phyloP scores from a whole-genome alignment of 208 protist species.

The Leishmania major region DNA sequence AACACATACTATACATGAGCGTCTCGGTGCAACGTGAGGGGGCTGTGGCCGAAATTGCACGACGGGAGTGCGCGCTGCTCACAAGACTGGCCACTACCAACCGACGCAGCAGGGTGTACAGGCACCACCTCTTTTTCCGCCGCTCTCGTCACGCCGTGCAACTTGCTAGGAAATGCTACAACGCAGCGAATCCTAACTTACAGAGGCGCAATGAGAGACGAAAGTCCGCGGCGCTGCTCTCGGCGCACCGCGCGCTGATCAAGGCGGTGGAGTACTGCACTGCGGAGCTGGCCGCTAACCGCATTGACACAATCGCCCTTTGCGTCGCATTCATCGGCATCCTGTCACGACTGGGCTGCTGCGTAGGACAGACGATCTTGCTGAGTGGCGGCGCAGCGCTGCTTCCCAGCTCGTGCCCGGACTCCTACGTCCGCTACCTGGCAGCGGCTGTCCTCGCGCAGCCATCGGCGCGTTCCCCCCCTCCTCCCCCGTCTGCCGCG shows the following conservation, averaged over 20 bases:
- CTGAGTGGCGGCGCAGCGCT: slow-evolving; percentile 2
- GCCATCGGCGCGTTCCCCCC: neutral
- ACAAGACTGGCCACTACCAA: slow-evolving; percentile 19
- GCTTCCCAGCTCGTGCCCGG: neutral
- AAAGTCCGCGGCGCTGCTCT: slow-evolving; percentile 7
- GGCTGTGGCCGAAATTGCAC: slow-evolving; percentile 5
- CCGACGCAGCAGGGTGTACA: slow-evolving; percentile 42
- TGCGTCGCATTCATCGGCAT: slow-evolving; percentile 37
- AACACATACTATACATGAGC: slow-evolving; percentile 8
- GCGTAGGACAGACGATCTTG: slow-evolving; percentile 24
- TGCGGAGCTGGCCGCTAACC: slow-evolving; percentile 53
- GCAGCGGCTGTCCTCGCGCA: neutral
- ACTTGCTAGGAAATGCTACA: slow-evolving; percentile 28
- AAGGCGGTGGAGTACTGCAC: slow-evolving; percentile 43
- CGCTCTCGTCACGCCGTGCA: slow-evolving; percentile 22
- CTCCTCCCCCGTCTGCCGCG: neutral
- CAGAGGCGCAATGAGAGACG: neutral
- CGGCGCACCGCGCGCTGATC: slow-evolving; percentile 18
- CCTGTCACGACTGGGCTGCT: slow-evolving; percentile 49
- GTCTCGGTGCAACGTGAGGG: neutral
- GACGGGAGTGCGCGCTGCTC: slow-evolving; percentile 19
- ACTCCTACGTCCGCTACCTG: neutral
- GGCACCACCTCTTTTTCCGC: slow-evolving; percentile 63
- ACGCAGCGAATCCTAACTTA: neutral
- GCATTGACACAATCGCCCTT: slow-evolving; percentile 61